Conservation (phyloP, 148 eudicot genomes). For the Spergularia marina region DNA sequence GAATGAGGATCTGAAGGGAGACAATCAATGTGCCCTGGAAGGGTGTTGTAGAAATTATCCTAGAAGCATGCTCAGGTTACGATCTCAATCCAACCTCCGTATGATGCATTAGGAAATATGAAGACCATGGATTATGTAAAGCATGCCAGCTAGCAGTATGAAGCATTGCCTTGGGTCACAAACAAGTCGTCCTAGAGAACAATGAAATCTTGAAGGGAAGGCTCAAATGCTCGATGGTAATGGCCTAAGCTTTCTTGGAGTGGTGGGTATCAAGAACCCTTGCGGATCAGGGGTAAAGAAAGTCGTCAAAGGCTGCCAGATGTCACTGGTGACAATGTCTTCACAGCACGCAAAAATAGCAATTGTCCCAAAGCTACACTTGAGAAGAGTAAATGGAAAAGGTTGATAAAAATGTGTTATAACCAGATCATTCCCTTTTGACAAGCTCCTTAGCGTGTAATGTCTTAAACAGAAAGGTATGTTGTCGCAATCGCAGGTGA, state of each 20-base stretch:
- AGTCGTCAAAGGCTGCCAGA: slow-evolving; percentile 32
- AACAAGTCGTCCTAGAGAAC: slow-evolving; percentile 10
- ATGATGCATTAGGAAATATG: slow-evolving; percentile 9
- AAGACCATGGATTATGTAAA: slow-evolving; percentile 8
- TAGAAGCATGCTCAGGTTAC: no score
- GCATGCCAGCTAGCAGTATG: slow-evolving; percentile 31
- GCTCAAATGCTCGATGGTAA: slow-evolving; percentile 5
- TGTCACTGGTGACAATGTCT: slow-evolving; percentile 34
- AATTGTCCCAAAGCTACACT: slow-evolving; percentile 23
- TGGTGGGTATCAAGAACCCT: slow-evolving; percentile 32
- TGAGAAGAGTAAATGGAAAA: slow-evolving; percentile 22
- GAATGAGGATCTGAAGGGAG: not conserved
- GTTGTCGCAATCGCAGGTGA: slow-evolving; percentile 39
- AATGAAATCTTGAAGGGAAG: not conserved
- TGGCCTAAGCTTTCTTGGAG: no score
- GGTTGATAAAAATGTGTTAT: slow-evolving; percentile 28
- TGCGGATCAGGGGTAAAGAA: slow-evolving; percentile 32
- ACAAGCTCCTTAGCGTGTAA: slow-evolving; percentile 34
- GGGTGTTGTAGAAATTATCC: no score
- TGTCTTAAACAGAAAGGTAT: slow-evolving; percentile 31
- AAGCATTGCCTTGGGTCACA: slow-evolving; percentile 24
- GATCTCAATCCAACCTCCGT: no score
- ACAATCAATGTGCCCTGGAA: no score
- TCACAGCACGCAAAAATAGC: slow-evolving; percentile 32
- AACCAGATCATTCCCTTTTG: slow-evolving; percentile 33